Conservation (phyloP, 805 yeast genomes). For the Blastobotrys peoriensis region DNA sequence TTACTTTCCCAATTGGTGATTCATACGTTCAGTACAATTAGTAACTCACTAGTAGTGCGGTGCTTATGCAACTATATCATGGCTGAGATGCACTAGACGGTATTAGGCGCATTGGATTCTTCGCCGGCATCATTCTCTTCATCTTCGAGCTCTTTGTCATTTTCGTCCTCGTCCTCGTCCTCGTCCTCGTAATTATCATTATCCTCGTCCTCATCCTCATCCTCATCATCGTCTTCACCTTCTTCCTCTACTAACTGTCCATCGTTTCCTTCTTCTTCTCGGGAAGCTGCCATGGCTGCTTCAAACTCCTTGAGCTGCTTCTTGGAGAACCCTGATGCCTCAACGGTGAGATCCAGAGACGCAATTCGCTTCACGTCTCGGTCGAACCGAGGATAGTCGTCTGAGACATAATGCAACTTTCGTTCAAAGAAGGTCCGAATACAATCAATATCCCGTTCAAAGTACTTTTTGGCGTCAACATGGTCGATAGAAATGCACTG, state of each 20-base stretch:
- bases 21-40: no score
- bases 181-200: slow-evolving; percentile 33
- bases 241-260: slow-evolving; percentile 33
- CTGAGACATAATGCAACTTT: slow-evolving; percentile 70
- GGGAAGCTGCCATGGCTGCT: slow-evolving; percentile 52
- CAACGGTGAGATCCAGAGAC: slow-evolving; percentile 75
- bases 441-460: slow-evolving; percentile 90
- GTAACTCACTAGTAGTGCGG: no score
- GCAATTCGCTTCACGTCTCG: slow-evolving; percentile 68
- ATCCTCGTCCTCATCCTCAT: slow-evolving; percentile 40
- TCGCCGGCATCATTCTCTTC: no score
- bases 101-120: no score
- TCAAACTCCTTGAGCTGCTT: slow-evolving; percentile 64
- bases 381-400: slow-evolving; percentile 74
- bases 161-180: slow-evolving; percentile 34
- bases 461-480: slow-evolving; percentile 78
- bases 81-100: no score
- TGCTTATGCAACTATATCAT: no score
- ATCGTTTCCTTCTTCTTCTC: slow-evolving; percentile 37
- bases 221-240: slow-evolving; percentile 32
- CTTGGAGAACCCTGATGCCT: slow-evolving; percentile 81
- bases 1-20: no score
- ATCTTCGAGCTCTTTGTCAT: no score
- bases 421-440: slow-evolving; percentile 74
- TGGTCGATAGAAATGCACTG: slow-evolving; percentile 95